These are phyloP conservation scores for Chlorella vulgaris DNA, from an alignment of 139 green algal genomes.

Conservation along the genomic window DNA sequence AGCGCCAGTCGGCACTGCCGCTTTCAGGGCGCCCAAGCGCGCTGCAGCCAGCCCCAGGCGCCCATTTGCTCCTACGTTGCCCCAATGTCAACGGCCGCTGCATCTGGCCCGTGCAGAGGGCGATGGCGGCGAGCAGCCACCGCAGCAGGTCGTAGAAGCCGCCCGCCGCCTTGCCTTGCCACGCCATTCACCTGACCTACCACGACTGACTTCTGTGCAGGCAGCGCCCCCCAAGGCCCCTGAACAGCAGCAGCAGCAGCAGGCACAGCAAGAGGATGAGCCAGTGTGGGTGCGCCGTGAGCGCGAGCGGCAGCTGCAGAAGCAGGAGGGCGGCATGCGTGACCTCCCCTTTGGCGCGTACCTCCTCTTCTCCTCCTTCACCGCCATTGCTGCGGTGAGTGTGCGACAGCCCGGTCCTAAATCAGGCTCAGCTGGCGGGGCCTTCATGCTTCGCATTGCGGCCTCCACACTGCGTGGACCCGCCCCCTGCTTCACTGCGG, in stretches of 20 bases:
- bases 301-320: slow-evolving; percentile 68
- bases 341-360: slow-evolving; percentile 79
- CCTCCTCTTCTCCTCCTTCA: slow-evolving; percentile 73
- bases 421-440: no score
- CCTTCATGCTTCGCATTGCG: no score
- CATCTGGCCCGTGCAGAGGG: slow-evolving; percentile 19
- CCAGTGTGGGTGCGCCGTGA: slow-evolving; percentile 83
- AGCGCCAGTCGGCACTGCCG: background rate
- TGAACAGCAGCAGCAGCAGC: slow-evolving; percentile 23
- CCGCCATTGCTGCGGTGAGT: slow-evolving; percentile 81
- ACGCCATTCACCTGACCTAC: background rate
- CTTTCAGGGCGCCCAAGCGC: background rate
- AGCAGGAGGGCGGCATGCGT: slow-evolving; percentile 31
- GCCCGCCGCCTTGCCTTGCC: background rate
- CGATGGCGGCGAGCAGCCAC: slow-evolving; percentile 13
- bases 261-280: slow-evolving; percentile 32
- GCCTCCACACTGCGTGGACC: no score
- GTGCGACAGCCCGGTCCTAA: background rate
- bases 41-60: slow-evolving; percentile 1
- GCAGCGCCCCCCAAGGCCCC: background rate
- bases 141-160: slow-evolving; percentile 20
- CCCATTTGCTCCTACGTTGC: background rate
- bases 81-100: background rate
- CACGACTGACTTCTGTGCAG: background rate
- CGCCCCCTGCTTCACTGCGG: no score